Percentiles rank a stretch among this genome's conserved stretches.
phyloP scores from a whole-genome alignment of 2,329 filamentous ascomycete genomes.

The Colletotrichum spinosum region DNA sequence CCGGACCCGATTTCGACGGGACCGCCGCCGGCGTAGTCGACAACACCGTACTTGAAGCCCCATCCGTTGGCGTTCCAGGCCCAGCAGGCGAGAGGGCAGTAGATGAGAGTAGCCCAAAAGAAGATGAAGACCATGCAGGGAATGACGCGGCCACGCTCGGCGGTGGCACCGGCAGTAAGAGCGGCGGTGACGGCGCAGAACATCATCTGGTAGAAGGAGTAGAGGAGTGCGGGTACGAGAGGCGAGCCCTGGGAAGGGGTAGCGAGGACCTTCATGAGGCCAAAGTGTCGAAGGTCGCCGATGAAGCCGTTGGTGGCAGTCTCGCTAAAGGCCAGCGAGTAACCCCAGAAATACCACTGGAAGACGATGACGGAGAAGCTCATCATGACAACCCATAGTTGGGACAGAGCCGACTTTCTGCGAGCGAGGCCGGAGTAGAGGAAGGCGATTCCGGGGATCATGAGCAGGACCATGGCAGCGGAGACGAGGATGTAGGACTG shows the following conservation, averaged over 20 bases:
- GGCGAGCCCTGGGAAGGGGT: constrained; percentile 89
- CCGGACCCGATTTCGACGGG: constrained; percentile 98
- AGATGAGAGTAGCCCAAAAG: constrained; percentile 96
- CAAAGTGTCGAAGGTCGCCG: constrained; percentile 89
- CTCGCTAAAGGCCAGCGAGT: constrained; percentile 90
- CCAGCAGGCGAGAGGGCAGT: constrained; percentile 97
- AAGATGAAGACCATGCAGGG: constrained; percentile 96
- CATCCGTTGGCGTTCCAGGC: constrained; percentile 96
- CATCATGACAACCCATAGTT: constrained; percentile 98
- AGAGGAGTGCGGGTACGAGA: constrained; percentile 88
- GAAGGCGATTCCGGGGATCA: constrained; percentile 97
- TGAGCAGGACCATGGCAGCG: constrained; percentile 93
- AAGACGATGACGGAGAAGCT: constrained; percentile 92
- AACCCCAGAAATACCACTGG: constrained; percentile 99
- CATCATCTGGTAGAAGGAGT: constrained; percentile 96
- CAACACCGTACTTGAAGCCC: constrained; percentile 89
- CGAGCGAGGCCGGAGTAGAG: constrained; percentile 98
- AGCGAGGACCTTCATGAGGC: constrained; percentile 85
- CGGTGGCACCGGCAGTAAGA: constrained; percentile 91
- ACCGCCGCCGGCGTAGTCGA: constrained; percentile 96
- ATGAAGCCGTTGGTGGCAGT: constrained; percentile 90
- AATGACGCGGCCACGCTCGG: constrained; percentile 91
- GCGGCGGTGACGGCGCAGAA: constrained; percentile 94
- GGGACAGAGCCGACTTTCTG: constrained; percentile 94
- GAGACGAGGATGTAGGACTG: constrained; percentile 92